These are phyloP conservation scores for Termitomyces sp. DNA, from an alignment of 768 basidiomycete genomes.

Conservation along the genomic window DNA sequence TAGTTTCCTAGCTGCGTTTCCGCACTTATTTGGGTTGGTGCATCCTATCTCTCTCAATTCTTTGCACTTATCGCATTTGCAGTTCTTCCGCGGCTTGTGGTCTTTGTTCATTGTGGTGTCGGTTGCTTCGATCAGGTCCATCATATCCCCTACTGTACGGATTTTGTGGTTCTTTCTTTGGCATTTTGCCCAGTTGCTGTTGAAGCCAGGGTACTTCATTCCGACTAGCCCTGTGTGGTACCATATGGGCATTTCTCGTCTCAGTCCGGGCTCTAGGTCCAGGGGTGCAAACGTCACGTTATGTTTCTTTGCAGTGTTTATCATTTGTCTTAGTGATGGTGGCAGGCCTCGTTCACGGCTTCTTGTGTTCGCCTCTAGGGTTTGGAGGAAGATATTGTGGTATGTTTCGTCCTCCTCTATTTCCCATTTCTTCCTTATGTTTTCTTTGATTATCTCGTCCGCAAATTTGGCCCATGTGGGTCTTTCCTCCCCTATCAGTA, in stretches of 20 bases:
- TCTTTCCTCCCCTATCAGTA: background rate
- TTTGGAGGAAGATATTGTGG: background rate
- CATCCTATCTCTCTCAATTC: background rate
- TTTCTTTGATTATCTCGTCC: background rate
- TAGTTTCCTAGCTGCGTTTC: background rate
- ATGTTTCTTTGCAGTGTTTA: background rate
- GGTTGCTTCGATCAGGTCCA: background rate
- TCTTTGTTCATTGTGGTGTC: too few relatives aligned
- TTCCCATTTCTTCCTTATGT: slow-evolving; percentile 11
- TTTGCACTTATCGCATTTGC: background rate
- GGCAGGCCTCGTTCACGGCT: background rate
- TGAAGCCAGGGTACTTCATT: background rate
- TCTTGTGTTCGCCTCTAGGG: background rate
- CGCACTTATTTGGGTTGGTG: background rate
- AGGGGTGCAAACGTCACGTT: background rate
- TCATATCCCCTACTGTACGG: background rate
- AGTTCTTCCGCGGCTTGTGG: background rate
- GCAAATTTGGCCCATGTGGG: background rate
- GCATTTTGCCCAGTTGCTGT: background rate
- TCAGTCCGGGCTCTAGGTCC: background rate
- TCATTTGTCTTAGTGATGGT: background rate
- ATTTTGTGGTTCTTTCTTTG: background rate
- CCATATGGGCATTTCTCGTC: background rate
- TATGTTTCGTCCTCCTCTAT: background rate
- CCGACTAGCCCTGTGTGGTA: background rate